These are phyloP conservation scores for Rhizopus delemar DNA, from an alignment of 371 early-diverging fungal species.

Conservation along the genomic window DNA sequence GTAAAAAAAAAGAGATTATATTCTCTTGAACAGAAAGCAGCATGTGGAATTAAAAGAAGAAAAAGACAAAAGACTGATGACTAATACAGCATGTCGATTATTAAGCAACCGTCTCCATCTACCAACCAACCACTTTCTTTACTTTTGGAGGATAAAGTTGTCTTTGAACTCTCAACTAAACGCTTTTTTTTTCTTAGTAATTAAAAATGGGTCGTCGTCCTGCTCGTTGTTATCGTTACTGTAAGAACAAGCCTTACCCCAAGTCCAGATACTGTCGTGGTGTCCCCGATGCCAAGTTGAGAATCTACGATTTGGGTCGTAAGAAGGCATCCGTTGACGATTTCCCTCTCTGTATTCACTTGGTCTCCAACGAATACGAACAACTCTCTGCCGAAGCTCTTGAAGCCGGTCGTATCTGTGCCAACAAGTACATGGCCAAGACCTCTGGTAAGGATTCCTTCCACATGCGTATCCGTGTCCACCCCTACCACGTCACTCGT, in stretches of 20 bases:
- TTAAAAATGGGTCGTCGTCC: slow-evolving; percentile 97
- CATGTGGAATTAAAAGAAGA: neutral
- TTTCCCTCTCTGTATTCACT: slow-evolving; percentile 97
- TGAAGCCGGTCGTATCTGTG: slow-evolving; percentile 99
- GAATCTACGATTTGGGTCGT: slow-evolving; percentile 98
- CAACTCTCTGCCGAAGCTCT: slow-evolving; percentile 99
- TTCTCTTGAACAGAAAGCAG: neutral
- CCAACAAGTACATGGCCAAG: slow-evolving; percentile 99
- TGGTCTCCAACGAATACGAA: slow-evolving; percentile 98
- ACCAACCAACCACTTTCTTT: too few species aligned
- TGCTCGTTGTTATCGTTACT: slow-evolving; percentile 99
- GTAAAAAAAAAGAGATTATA: neutral
- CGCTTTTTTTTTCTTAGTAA: neutral
- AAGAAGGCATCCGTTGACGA: slow-evolving; percentile 99
- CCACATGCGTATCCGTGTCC: slow-evolving; percentile 99
- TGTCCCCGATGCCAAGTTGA: slow-evolving; percentile 99
- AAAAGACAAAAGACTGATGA: too few species aligned
- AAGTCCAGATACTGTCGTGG: slow-evolving; percentile 99
- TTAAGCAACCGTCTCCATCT: too few species aligned
- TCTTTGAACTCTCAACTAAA: too few species aligned
- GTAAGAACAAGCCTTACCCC: slow-evolving; percentile 99
- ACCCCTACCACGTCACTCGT: slow-evolving; percentile 99
- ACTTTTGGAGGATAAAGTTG: too few species aligned
- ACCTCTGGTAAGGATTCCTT: slow-evolving; percentile 99
- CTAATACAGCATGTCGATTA: too few species aligned